Base-by-base conservation (phyloP, 352 stramenopile genomes). In the Phytophthora nicotianae region DNA sequence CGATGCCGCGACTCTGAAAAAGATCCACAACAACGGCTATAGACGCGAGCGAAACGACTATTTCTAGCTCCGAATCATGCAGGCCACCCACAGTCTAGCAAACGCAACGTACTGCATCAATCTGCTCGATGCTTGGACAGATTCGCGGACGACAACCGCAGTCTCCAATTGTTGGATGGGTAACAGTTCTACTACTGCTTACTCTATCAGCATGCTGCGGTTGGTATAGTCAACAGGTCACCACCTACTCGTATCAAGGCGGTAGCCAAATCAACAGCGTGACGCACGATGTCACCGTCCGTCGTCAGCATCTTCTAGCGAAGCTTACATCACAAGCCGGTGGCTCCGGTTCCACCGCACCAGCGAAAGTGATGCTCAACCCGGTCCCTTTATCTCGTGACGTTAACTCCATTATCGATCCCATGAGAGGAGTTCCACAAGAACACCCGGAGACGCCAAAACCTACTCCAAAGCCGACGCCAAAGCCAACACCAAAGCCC, bases 141-240 rank as follows among this genome's bases (percentile, higher is more conserved):
- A 41, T 26, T 50, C 48, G 57, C 41, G 32, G 14, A 6, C 42
- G 50, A 1, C 37, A 50, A 40, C 27, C 50, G 24, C 63, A 60
- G 41, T 63, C 51, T 16, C 51, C 40, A 1, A 16, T 67, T 29
- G 51, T 58, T 7, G 58, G 64, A 11, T 72, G 64, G 64, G 33
- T 64, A 8, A 65, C 58, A 17, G 58, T 72, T 20, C 40, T 72
- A 41, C 32, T 60, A 1, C 58, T 72, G 3, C 38, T 72, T 16
- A 40, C 42, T 17, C 16, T 68, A 13, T 64, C 64, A 29, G 64
- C 51, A 24, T 65, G 47, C 16, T 72, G 64, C 14, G 64, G 64
- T 2, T 72, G 53, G 52, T 72, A 72, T 48, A 72, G 58, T 21
- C 64, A 72, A 33, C 58, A 60, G 17, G 38, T 46, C 37, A 45